Base-by-base conservation (phyloP, 176 grass and related monocot genomes). In the Aegilops longissima region DNA sequence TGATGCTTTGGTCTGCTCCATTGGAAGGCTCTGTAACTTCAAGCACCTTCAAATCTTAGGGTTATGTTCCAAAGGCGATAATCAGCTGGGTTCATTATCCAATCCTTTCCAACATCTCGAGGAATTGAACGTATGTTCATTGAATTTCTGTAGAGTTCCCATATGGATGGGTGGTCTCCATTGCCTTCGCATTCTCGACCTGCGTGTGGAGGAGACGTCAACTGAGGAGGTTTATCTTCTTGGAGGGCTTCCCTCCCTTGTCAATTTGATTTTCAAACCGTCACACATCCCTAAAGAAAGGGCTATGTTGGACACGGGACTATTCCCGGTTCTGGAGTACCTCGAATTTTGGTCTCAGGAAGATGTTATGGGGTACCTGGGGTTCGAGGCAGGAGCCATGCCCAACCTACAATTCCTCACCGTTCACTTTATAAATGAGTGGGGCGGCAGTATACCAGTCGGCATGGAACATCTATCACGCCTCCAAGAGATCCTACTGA, bases 11-110 rank as follows among this genome's bases (percentile, higher is more conserved):
- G 29, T 1, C 6, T 69, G 14, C 2, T 69, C 66, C 16, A 7
- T 69, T 70, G 66, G 66, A 70, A 36, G 11, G 66, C 31, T 70
- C 8, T 0, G 1, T 36, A 36, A 1, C 66, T 30, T 69, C 0
- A 35, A 35, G 4, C 0, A 18, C 4, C 66, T 69, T 0, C 6
- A 1, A 12, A 2, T 17, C 2, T 2, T 0, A 0, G 4, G 14
- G 52, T 0, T 2, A 0, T 0, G 2, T 18, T 0, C 5, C 0
- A 0, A 8, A 56, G 2, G 0, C 30, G 6, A 36, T 9, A 1
- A 36, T 6, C 2, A 3, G 24, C 0, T 66, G 2, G 0, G 25
- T 2, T 7, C 24, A 66, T 7, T 66, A 30, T 66, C 63, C 6
- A 36, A 0, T 56, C 16, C 8, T 1, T 36, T 69, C 0, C 9